These are phyloP conservation scores for Lobosporangium transversale DNA, from an alignment of 192 early-diverging fungal species.

Conservation along the genomic window DNA sequence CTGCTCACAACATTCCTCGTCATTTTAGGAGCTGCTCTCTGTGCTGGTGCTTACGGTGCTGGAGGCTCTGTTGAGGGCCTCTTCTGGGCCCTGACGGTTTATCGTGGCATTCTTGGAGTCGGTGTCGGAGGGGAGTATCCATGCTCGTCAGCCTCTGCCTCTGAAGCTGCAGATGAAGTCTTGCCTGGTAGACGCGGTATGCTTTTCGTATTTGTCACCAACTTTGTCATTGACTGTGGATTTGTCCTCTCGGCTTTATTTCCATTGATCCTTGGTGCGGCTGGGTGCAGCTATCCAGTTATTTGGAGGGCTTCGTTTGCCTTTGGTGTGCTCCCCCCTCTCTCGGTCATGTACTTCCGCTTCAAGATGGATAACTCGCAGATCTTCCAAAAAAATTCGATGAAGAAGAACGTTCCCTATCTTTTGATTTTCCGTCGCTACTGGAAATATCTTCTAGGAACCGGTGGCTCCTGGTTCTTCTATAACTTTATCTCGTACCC, in stretches of 20 bases:
- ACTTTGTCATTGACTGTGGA: constrained; percentile 60
- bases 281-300: constrained; percentile 53
- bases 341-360: constrained; percentile 63
- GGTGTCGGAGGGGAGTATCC: constrained; percentile 67
- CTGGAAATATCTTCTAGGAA: constrained; percentile 64
- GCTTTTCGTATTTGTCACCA: constrained; percentile 58
- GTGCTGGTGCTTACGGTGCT: constrained; percentile 52
- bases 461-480: constrained; percentile 53
- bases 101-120: constrained; percentile 56
- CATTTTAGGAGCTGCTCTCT: constrained; percentile 58
- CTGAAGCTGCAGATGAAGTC: constrained; percentile 63
- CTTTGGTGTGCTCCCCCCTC: constrained; percentile 58
- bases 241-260: constrained; percentile 57
- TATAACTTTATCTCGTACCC: constrained; percentile 52
- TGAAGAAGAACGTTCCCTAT: constrained; percentile 64
- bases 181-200: constrained; percentile 56
- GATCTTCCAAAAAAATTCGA: constrained; percentile 55
- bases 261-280: constrained; percentile 59
- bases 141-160: constrained; percentile 61
- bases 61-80: constrained; percentile 47
- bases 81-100: constrained; percentile 60
- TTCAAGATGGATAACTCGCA: constrained; percentile 65
- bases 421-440: constrained; percentile 58
- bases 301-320: constrained; percentile 66
- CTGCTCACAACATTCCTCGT: constrained; percentile 59